Conservation (phyloP, 164 flowering plant genomes). For the Kalanchoe fedtschenkoi region DNA sequence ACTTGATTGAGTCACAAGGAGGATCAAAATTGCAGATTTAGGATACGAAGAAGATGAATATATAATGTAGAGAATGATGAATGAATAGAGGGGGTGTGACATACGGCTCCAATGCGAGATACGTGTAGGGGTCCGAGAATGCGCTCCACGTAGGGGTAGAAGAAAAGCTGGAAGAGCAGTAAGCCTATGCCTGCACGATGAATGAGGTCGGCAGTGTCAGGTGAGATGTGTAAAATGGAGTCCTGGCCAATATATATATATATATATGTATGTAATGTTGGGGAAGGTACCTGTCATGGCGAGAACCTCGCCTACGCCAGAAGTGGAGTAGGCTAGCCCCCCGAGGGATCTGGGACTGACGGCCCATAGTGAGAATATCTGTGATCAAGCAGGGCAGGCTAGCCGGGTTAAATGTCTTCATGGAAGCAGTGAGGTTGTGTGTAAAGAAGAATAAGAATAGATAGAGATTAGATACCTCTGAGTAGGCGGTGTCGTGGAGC, state of each 20-base stretch:
- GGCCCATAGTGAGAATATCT: slow-evolving; percentile 86
- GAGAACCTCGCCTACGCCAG: slow-evolving; percentile 59
- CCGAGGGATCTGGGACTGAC: slow-evolving; percentile 50
- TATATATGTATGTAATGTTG: too few relatives aligned
- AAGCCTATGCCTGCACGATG: slow-evolving; percentile 1
- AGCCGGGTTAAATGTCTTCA: too few relatives aligned
- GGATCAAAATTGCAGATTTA: background rate
- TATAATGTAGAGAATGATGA: background rate
- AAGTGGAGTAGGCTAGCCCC: slow-evolving; percentile 56
- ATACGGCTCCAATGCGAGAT: slow-evolving; percentile 6
- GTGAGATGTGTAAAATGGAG: background rate
- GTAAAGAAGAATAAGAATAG: background rate
- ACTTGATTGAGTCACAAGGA: background rate
- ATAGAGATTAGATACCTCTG: slow-evolving; percentile 31
- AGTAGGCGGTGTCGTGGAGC: slow-evolving; percentile 56
- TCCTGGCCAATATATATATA: background rate
- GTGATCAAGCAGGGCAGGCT: slow-evolving; percentile 3
- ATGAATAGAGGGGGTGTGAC: background rate
- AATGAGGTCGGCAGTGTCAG: background rate
- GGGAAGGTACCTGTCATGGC: slow-evolving; percentile 20
- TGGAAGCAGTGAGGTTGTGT: too few relatives aligned
- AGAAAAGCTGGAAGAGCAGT: slow-evolving; percentile 5
- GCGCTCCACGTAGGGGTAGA: slow-evolving; percentile 2
- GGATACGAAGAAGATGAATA: background rate
- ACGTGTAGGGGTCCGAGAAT: slow-evolving; percentile 3